Conservation (phyloP, 1,284 basidiomycete genomes). For the Cryptococcus hybrid region DNA sequence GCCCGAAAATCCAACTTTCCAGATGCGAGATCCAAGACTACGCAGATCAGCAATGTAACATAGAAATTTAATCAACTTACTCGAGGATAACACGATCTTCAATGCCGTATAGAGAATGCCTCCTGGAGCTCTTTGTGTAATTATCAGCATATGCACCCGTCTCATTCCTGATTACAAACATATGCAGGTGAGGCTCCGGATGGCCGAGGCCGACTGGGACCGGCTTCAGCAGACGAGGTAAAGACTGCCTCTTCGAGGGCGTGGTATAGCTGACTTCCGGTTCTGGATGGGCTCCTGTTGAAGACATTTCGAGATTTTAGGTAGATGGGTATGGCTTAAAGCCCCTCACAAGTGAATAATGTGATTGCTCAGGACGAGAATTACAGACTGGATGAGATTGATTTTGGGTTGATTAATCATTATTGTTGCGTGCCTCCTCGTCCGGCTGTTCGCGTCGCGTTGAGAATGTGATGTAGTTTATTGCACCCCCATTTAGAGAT, state of each 20-base stretch:
- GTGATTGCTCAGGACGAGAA: neutral
- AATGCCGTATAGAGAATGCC: conserved; percentile 51
- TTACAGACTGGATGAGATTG: neutral
- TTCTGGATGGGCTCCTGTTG: no score
- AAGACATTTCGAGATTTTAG: no score
- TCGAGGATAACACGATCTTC: conserved; percentile 52
- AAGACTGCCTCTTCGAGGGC: conserved; percentile 30
- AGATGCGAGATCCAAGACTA: conserved; percentile 49
- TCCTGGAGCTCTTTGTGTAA: conserved; percentile 35
- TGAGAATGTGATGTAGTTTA: neutral
- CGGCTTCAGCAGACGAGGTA: conserved; percentile 21
- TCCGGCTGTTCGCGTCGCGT: neutral
- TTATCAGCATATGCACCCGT: neutral
- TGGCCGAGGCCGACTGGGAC: conserved; percentile 30
- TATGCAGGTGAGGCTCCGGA: conserved; percentile 37
- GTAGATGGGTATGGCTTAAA: neutral
- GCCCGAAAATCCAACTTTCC: conserved; percentile 53
- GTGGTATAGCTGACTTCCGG: conserved; percentile 3
- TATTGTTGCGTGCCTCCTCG: neutral
- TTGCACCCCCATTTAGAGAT: neutral
- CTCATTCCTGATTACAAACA: conserved; percentile 16
- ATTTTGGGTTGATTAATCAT: no score
- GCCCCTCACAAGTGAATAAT: neutral
- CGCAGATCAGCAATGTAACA: neutral
- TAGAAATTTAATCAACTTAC: conserved; percentile 19